A percentile compares a stretch with the other conserved stretches of the same genome.
Evolutionary conservation across 148 eudicot species (phyloP).

Genomic region (Arbutus unedo): DNA sequence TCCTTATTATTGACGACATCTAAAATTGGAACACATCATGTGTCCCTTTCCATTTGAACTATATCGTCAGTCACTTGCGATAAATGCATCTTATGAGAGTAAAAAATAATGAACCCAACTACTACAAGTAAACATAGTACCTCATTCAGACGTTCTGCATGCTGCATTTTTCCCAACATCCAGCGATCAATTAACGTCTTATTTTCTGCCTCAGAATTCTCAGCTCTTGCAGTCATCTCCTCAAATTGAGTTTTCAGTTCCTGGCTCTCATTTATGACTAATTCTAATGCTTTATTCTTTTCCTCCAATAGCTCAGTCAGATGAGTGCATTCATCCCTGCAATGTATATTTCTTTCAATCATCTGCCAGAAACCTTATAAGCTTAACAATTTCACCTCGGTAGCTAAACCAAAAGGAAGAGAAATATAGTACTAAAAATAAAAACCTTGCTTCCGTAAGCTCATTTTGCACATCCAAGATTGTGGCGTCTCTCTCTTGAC

Average conservation of each 20-base stretch:
- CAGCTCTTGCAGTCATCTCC: constrained; percentile 53
- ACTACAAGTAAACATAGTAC: constrained; percentile 29
- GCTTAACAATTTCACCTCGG: not conserved
- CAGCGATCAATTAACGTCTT: constrained; percentile 80
- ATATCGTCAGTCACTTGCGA: not conserved
- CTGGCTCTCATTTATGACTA: constrained; percentile 64
- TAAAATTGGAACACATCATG: not conserved
- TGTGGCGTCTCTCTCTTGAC: constrained; percentile 71
- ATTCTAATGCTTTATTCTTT: constrained; percentile 65
- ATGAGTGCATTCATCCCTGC: constrained; percentile 69
- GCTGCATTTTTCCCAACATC: constrained; percentile 96
- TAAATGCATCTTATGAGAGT: not conserved
- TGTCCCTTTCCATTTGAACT: not conserved
- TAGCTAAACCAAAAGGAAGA: not conserved
- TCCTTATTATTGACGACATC: not conserved
- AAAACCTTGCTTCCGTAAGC: constrained; percentile 11
- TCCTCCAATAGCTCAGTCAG: constrained; percentile 57
- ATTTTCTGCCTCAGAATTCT: constrained; percentile 73
- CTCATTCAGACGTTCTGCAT: constrained; percentile 95
- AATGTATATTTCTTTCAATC: constrained; percentile 20
- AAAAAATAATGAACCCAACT: not conserved
- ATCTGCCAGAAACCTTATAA: not conserved
- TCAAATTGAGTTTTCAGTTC: constrained; percentile 66
- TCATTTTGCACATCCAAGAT: constrained; percentile 25
- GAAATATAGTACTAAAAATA: not conserved